These are phyloP conservation scores for Penicillium salamii DNA, from an alignment of 495 filamentous ascomycete species.

Conservation along the genomic window DNA sequence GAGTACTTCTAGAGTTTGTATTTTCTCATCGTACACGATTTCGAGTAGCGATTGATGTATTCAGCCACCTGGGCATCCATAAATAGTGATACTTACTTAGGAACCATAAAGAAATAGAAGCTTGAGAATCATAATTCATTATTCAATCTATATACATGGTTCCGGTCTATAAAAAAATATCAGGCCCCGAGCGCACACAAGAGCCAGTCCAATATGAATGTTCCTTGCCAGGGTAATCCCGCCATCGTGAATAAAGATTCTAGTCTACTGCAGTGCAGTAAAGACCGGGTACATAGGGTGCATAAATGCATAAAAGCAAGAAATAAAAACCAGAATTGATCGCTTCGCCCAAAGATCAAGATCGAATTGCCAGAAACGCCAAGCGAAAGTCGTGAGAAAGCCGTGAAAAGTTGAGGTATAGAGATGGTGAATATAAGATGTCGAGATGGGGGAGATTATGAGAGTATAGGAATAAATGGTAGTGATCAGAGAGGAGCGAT, in stretches of 20 bases:
- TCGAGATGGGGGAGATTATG: background rate
- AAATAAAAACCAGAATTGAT: background rate
- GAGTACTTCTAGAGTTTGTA: too few relatives aligned
- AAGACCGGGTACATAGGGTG: background rate
- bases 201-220: background rate
- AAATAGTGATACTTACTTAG: too few relatives aligned
- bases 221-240: slow-evolving; percentile 7
- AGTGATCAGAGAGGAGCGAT: slow-evolving; percentile 9
- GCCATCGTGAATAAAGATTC: background rate
- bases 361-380: background rate
- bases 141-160: slow-evolving; percentile 6
- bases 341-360: slow-evolving; percentile 3
- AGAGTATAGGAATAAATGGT: background rate
- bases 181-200: background rate
- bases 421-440: background rate
- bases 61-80: too few relatives aligned
- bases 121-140: slow-evolving; percentile 7
- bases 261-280: background rate
- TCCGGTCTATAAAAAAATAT: background rate
- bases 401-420: background rate
- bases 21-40: too few relatives aligned
- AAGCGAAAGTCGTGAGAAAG: background rate
- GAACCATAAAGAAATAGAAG: too few relatives aligned
- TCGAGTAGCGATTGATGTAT: too few relatives aligned
- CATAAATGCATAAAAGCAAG: slow-evolving; percentile 1